phyloP scores from a whole-genome alignment of 1,284 basidiomycete species.

The Blastosporella zonata region DNA sequence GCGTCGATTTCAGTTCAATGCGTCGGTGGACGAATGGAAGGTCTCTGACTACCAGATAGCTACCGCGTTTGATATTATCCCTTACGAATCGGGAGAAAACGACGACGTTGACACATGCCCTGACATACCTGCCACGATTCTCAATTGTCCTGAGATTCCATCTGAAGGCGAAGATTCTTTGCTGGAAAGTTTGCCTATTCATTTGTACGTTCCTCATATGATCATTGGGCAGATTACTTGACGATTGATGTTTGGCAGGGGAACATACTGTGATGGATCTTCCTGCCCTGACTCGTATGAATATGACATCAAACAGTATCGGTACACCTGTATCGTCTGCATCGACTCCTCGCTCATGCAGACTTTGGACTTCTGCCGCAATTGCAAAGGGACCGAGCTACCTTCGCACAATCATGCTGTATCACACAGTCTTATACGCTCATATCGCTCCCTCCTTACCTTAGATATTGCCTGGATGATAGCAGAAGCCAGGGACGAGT shows the following conservation, averaged over 20 bases:
- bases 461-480: neutral
- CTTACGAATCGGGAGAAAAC: neutral
- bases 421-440: conserved; percentile 6
- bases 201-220: no score
- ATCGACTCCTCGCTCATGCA: neutral
- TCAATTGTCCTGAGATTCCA: neutral
- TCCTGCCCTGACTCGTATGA: no score
- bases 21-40: neutral
- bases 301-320: no score
- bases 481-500: neutral
- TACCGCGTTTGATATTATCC: neutral
- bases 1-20: neutral
- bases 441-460: neutral
- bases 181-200: neutral
- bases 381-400: neutral
- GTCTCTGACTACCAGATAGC: neutral
- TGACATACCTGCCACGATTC: neutral
- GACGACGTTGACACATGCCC: conserved; percentile 1
- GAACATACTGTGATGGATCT: neutral
- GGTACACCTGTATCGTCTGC: conserved; percentile 7
- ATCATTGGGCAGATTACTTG: neutral
- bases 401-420: neutral
- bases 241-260: neutral
- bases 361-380: conserved; percentile 5
- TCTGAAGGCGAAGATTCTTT: neutral